Base-by-base conservation (phyloP, 1,139 yeast species). In the Lodderomyces theae region DNA sequence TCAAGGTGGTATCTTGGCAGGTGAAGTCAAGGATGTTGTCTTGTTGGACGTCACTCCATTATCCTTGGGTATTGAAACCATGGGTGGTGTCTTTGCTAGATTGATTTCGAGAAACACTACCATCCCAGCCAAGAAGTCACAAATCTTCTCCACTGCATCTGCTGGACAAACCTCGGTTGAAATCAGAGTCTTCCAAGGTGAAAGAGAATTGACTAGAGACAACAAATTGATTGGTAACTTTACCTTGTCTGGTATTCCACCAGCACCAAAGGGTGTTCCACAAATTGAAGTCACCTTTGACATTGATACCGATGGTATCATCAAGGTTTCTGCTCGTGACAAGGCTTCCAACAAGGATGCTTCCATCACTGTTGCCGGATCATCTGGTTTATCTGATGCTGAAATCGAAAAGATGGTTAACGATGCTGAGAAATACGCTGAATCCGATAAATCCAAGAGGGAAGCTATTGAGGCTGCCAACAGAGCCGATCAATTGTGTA, bases 241-340 rank as follows among this genome's bases (percentile, higher is more conserved):
- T 72, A 87, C 95, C 50, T 80, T 90, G 61, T 77, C 92, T 55
- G 97, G 97, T 68, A 90, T 90, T 53, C 95, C 97, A 72, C 96
- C 97, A 58, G 97, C 97, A 60, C 96, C 97, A 74, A 90, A 89
- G 82, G 98, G 98, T 78, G 97, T 90, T 56, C 97, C 98, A 58
- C 97, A 90, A 77, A 92, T 90, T 59, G 97, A 92, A 77, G 98
- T 90, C 61, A 81, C 96, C 51, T 90, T 90, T 66, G 98, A 90
- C 71, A 86, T 90, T 63, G 98, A 90, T 69, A 96, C 98, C 50
- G 97, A 90, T 72, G 97, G 98, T 70, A 92, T 92, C 70, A 89
- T 92, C 77, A 92, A 92, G 79, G 98, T 92, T 54, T 86, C 95
- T 66, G 98, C 97, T 52, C 86, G 90, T 72, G 98, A 92, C 74